Evolutionary conservation across 305 asterid species (phyloP).

Genomic region (Ilex paraguariensis): DNA sequence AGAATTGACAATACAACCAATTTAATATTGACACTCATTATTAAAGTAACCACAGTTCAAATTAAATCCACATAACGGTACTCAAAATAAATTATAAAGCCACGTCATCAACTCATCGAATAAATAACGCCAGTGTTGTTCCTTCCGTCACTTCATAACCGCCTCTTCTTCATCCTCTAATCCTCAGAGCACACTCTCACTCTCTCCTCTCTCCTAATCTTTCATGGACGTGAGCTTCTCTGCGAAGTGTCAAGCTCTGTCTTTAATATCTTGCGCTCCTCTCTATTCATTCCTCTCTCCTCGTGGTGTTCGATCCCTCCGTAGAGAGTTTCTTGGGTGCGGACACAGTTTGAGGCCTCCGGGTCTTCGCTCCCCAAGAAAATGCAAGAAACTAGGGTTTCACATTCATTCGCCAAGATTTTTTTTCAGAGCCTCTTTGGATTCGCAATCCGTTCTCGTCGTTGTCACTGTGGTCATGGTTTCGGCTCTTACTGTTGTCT

Average conservation of each 20-base stretch:
- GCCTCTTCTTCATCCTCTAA: slow-evolving; percentile 11
- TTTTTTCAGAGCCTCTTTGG: slow-evolving; percentile 54
- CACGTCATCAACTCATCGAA: too few species aligned
- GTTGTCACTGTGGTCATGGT: slow-evolving; percentile 42
- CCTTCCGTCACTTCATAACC: too few species aligned
- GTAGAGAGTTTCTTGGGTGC: slow-evolving; percentile 45
- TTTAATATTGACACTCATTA: too few species aligned
- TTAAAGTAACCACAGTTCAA: too few species aligned
- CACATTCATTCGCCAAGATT: slow-evolving; percentile 27
- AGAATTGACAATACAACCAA: too few species aligned
- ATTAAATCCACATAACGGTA: too few species aligned
- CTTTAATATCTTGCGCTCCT: slow-evolving; percentile 39
- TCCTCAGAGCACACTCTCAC: slow-evolving; percentile 9
- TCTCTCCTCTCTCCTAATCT: slow-evolving; percentile 7
- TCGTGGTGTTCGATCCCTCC: slow-evolving; percentile 39
- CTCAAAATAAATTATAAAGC: too few species aligned
- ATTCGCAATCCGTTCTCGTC: slow-evolving; percentile 44
- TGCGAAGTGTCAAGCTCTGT: slow-evolving; percentile 28
- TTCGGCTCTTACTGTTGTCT: slow-evolving; percentile 51
- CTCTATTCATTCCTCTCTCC: slow-evolving; percentile 30
- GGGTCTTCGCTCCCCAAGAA: slow-evolving; percentile 29
- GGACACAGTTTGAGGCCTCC: slow-evolving; percentile 44
- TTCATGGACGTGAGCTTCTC: slow-evolving; percentile 28
- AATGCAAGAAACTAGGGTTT: slow-evolving; percentile 35
- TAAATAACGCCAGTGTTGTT: too few species aligned